phyloP scores from a whole-genome alignment of 2,329 filamentous ascomycete genomes.

The Aotearoamyces nothofagi region DNA sequence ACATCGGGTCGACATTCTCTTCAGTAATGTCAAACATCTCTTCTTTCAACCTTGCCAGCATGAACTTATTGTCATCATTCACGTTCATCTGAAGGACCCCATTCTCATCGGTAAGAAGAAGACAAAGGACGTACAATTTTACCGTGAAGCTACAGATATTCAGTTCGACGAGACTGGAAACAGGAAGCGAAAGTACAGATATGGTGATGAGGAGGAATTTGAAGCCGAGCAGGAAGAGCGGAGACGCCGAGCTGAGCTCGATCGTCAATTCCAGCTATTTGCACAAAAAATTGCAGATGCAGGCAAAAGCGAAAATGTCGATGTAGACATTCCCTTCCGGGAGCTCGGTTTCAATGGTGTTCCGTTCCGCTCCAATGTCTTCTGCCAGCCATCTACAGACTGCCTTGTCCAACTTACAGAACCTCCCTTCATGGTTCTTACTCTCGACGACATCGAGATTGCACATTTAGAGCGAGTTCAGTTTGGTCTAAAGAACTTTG shows the following conservation, averaged over 20 bases:
- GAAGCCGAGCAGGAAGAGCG: conserved; percentile 97
- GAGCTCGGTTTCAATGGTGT: conserved; percentile 96
- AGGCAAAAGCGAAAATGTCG: conserved; percentile 75
- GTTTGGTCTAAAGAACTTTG: conserved; percentile 97
- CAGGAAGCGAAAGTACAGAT: conserved; percentile 91
- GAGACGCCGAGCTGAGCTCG: conserved; percentile 75
- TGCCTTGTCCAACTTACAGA: conserved; percentile 95
- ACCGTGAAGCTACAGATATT: conserved; percentile 93
- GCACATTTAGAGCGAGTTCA: conserved; percentile 91
- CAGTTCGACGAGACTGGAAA: conserved; percentile 98
- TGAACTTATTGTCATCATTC: conserved; percentile 94
- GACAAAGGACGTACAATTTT: conserved; percentile 97
- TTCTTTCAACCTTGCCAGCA: conserved; percentile 98
- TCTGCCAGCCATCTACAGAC: conserved; percentile 91
- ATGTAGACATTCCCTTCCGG: conserved; percentile 92
- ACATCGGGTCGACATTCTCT: conserved; percentile 82
- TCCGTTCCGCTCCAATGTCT: conserved; percentile 86
- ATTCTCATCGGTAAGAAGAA: conserved; percentile 98
- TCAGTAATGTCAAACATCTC: conserved; percentile 95
- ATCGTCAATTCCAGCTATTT: conserved; percentile 90
- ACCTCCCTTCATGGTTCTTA: conserved; percentile 91
- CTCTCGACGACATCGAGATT: conserved; percentile 88
- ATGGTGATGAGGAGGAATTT: conserved; percentile 96
- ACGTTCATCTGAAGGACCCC: conserved; percentile 93
- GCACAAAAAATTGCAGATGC: conserved; percentile 96